Conservation (phyloP, 352 stramenopile species). For the Saprolegnia diclina region DNA sequence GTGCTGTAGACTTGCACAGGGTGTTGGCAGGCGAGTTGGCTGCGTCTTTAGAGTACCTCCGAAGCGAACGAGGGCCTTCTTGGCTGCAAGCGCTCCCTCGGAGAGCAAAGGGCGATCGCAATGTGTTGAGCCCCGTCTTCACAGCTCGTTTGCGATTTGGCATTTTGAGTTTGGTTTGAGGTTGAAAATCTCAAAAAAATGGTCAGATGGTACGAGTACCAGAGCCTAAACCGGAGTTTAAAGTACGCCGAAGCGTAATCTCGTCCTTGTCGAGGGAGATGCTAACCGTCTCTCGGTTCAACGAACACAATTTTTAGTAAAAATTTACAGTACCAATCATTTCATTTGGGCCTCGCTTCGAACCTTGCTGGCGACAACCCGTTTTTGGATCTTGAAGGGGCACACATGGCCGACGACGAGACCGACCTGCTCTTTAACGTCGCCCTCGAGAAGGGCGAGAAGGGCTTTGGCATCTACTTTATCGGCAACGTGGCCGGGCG, state of each 20-base stretch:
- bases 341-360: slow-evolving; percentile 18
- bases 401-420: background rate
- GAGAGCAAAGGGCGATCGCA: too few relatives aligned
- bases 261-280: slow-evolving; percentile 93
- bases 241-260: slow-evolving; percentile 80
- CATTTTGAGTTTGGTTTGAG: background rate
- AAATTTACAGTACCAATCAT: slow-evolving; percentile 25
- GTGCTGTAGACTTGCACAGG: too few relatives aligned
- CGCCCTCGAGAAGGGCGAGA: slow-evolving; percentile 17
- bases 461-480: slow-evolving; percentile 28
- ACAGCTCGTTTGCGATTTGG: too few relatives aligned
- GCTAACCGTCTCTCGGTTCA: slow-evolving; percentile 93
- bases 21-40: too few relatives aligned
- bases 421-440: slow-evolving; percentile 9
- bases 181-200: background rate
- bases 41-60: too few relatives aligned
- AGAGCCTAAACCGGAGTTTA: slow-evolving; percentile 84
- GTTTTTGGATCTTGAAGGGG: slow-evolving; percentile 19
- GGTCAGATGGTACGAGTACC: slow-evolving; percentile 26
- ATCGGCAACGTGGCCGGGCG: background rate
- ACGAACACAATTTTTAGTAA: slow-evolving; percentile 62
- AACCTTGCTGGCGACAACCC: background rate
- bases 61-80: too few relatives aligned
- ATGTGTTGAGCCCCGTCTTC: too few relatives aligned
- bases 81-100: too few relatives aligned